phyloP scores from a whole-genome alignment of 2,329 filamentous ascomycete species.

The Verticillium longisporum region DNA sequence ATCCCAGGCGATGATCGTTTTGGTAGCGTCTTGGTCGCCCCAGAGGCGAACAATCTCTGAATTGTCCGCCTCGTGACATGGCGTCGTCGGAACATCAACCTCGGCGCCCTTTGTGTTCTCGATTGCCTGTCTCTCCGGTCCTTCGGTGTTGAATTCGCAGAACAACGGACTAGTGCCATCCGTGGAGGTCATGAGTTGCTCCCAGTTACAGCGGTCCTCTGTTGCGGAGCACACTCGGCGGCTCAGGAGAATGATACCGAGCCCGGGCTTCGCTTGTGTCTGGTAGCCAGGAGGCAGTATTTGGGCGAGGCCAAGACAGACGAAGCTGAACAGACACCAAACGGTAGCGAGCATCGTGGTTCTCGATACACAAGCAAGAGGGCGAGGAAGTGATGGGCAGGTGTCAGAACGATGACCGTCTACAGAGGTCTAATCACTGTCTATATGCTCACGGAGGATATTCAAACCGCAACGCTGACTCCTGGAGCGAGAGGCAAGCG shows the following conservation, averaged over 20 bases:
- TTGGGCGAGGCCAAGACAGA: background rate
- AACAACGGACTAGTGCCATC: background rate
- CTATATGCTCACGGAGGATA: no score
- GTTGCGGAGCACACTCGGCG: background rate
- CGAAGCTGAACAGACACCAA: background rate
- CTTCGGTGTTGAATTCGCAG: background rate
- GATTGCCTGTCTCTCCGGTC: background rate
- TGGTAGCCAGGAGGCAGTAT: background rate
- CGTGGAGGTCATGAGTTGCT: background rate
- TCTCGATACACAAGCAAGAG: no score
- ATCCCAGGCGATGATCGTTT: background rate
- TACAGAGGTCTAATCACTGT: no score
- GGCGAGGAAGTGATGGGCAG: no score
- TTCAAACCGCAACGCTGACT: no score
- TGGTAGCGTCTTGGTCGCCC: background rate
- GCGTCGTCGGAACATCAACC: background rate
- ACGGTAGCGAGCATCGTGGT: background rate
- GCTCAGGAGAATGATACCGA: background rate
- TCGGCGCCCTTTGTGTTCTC: background rate
- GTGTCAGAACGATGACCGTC: no score
- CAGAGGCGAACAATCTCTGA: slow-evolving; percentile 7
- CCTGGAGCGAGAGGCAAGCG: no score
- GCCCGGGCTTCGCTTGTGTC: background rate
- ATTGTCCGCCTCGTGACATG: background rate
- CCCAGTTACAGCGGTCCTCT: background rate